Conservation (phyloP, 768 basidiomycete species). For the Podaxis sp. region DNA sequence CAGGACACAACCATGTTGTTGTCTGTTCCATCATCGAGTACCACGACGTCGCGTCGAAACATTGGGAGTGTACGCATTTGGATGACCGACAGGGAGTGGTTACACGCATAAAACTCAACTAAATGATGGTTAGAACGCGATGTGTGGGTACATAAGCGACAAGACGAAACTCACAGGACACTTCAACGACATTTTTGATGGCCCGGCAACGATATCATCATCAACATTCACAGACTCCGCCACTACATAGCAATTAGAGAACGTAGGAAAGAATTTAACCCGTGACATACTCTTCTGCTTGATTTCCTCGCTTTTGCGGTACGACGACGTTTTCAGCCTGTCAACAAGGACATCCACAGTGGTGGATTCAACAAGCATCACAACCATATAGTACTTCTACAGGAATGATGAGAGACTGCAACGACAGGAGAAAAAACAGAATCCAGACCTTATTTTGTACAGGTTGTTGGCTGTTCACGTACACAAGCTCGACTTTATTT, state of each 20-base stretch:
- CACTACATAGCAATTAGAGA: constrained; percentile 44
- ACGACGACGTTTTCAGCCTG: constrained; percentile 66
- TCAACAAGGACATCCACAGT: constrained; percentile 70
- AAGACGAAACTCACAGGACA: constrained; percentile 71
- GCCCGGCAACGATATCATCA: constrained; percentile 89
- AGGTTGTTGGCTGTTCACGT: constrained; percentile 86
- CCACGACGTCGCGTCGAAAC: constrained; percentile 96
- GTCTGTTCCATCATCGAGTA: constrained; percentile 95
- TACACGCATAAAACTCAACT: constrained; percentile 88
- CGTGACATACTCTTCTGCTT: constrained; percentile 60
- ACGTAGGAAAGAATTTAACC: neutral
- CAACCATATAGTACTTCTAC: constrained; percentile 85
- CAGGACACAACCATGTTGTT: constrained; percentile 94
- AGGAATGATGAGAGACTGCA: constrained; percentile 1
- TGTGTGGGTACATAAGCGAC: neutral
- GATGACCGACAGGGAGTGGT: constrained; percentile 81
- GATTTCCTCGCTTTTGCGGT: constrained; percentile 61
- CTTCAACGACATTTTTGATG: constrained; percentile 88
- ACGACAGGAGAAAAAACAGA: constrained; percentile 1
- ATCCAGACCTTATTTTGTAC: constrained; percentile 63
- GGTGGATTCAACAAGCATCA: constrained; percentile 81
- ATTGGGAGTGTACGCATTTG: constrained; percentile 88
- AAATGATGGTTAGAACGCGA: constrained; percentile 20
- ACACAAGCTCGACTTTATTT: constrained; percentile 85
- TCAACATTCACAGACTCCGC: constrained; percentile 60